Evolutionary conservation across 257 asterid species (phyloP).

Genomic region (Solanum sparsipilum): DNA sequence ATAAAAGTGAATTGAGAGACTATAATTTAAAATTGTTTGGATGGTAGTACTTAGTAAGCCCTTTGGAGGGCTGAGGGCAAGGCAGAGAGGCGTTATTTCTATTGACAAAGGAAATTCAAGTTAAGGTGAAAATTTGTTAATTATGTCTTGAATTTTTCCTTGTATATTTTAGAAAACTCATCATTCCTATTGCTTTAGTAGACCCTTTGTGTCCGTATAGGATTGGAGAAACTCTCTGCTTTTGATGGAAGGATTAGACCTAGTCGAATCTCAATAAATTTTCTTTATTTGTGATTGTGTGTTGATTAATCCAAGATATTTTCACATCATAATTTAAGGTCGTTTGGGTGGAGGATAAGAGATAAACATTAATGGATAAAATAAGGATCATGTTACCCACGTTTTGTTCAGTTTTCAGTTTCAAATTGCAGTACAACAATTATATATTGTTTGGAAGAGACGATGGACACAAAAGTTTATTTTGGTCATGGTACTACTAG

Average conservation of each 20-base stretch:
- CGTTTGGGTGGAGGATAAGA: not conserved
- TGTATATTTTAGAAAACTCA: too few relatives aligned
- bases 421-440: not conserved
- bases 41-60: too few relatives aligned
- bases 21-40: too few relatives aligned
- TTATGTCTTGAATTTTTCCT: too few relatives aligned
- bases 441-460: not conserved
- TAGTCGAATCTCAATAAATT: not conserved
- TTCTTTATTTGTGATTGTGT: not conserved
- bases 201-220: too few relatives aligned
- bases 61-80: not conserved
- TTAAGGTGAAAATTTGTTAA: too few relatives aligned
- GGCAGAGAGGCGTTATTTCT: too few relatives aligned
- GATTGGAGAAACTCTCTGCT: too few relatives aligned
- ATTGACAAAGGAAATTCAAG: not conserved
- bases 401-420: not conserved
- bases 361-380: not conserved
- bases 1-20: too few relatives aligned
- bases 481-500: not conserved
- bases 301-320: not conserved
- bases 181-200: too few relatives aligned
- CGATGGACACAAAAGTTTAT: not conserved
- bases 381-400: not conserved
- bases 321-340: not conserved
- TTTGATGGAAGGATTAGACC: not conserved